A percentile compares a stretch with the other conserved stretches of the same genome.
These are phyloP conservation scores for Hibiscus trionum DNA, from an alignment of 345 rosid species.

Conservation along the genomic window DNA sequence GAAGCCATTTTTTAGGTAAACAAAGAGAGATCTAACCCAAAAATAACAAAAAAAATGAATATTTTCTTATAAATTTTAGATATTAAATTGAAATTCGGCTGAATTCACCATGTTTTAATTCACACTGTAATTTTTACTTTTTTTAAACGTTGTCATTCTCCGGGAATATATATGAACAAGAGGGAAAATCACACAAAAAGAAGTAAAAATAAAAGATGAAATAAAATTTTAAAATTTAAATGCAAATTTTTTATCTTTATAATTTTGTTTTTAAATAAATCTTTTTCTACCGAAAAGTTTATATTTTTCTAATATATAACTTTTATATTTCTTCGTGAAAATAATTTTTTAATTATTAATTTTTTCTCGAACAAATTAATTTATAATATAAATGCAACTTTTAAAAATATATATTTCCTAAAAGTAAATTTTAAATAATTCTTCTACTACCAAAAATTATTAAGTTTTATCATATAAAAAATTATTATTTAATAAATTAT, in stretches of 20 bases:
- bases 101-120: neutral
- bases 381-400: too few relatives aligned
- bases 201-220: neutral
- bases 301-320: neutral
- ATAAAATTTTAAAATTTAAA: neutral
- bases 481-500: too few relatives aligned
- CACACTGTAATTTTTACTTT: too few relatives aligned
- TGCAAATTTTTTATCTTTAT: neutral
- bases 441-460: too few relatives aligned
- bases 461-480: too few relatives aligned
- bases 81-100: neutral
- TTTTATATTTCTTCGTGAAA: neutral
- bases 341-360: too few relatives aligned
- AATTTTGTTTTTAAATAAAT: neutral
- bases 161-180: too few relatives aligned
- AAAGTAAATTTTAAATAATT: too few relatives aligned
- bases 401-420: too few relatives aligned
- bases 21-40: slow-evolving; percentile 1
- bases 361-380: too few relatives aligned
- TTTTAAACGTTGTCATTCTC: too few relatives aligned
- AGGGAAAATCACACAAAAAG: too few relatives aligned
- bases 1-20: slow-evolving; percentile 9
- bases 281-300: neutral
- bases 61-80: neutral
- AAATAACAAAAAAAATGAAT: neutral